Evolutionary conservation across 202 grass and related monocot species (phyloP), one percentile per base, ranked within the genome.

Genomic region (Schoenoplectus tabernaemontani): DNA sequence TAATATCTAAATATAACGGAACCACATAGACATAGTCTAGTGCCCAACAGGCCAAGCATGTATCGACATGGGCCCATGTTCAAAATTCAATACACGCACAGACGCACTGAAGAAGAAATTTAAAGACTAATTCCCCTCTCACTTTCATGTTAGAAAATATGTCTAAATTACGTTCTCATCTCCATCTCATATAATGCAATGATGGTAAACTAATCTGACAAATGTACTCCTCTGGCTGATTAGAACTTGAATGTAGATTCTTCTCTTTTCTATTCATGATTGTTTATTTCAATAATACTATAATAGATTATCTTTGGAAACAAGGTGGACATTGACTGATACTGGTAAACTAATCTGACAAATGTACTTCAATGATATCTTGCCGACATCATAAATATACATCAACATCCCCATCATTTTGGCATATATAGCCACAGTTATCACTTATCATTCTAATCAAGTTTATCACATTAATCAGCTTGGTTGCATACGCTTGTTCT

Each of bases 361-460:
- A 54, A 75, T 37, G 28, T 73, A 48, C 68, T 73, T 73, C 2
- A 32, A 73, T 73, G 0, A 72, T 50, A 50, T 50, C 2, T 48
- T 72, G 68, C 68, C 68, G 68, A 73, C 68, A 51, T 73, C 39
- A 50, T 48, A 72, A 4, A 34, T 34, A 75, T 56, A 75, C 70
- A 75, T 75, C 70, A 75, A 34, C 24, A 36, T 54, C 70, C 51
- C 12, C 24, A 12, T 74, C 28, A 34, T 56, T 75, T 7, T 56
- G 47, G 46, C 15, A 53, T 53, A 34, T 7, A 50, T 20, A 70
- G 65, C n/a, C 70, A 54, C 7, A 54, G 15, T 36, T 75, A 75
- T 24, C 9, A 28, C 12, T 71, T 15, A 75, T 34, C 28, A 34
- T 54, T 34, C 7, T 47, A 75, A 33, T 56, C 47, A 53, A 75